Evolutionary conservation across 805 yeast genomes (phyloP), one percentile per base, ranked within the genome.

Genomic region (Zygotorulaspora florentina): DNA sequence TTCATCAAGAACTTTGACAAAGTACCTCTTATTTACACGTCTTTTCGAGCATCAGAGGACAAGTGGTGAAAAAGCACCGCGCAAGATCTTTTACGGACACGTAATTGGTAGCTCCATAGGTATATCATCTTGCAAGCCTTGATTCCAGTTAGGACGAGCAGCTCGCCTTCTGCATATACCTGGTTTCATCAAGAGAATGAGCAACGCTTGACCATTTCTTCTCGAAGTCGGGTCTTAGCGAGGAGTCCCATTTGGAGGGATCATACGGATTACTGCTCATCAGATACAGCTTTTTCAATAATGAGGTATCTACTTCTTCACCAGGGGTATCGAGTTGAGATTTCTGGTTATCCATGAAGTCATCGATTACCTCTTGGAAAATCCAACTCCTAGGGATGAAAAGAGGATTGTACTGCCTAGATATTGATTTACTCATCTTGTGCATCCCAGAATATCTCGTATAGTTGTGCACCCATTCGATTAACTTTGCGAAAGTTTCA

Each of bases 301-400:
- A 67, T 0, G 71, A 67, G 10, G 72, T 48, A 37, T 61, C 64
- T 7, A 61, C 29, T 7, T 45, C 25, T 1, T 53, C 48, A 0
- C 47, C 40, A 2, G 58, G 56, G 31, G 61, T 52, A 25, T 54
- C 43, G 5, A 65, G 58, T 58, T 80, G 81, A 29, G 76, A 71
- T n/a, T 70, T 70, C 35, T 68, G 65, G 25, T 74, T 69, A 1
- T 80, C 85, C 30, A 74, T 70, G 0, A 81, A 73, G 37, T 69
- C 67, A 25, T 76, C 73, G 38, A 87, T 82, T 0, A 88, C 96
- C 50, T 89, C 90, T 43, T 88, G 87, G 43, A 93, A 70, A 42
- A 90, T 82, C 89, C 95, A 87, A 52, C 81, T 85, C 48, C 91
- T 74, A 16, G 96, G 93, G 5, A 85, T 75, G 58, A 91, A 91